These are phyloP conservation scores for Cladosporium austrohemisphaericum DNA, from an alignment of 2,329 filamentous ascomycete species.

Conservation along the genomic window DNA sequence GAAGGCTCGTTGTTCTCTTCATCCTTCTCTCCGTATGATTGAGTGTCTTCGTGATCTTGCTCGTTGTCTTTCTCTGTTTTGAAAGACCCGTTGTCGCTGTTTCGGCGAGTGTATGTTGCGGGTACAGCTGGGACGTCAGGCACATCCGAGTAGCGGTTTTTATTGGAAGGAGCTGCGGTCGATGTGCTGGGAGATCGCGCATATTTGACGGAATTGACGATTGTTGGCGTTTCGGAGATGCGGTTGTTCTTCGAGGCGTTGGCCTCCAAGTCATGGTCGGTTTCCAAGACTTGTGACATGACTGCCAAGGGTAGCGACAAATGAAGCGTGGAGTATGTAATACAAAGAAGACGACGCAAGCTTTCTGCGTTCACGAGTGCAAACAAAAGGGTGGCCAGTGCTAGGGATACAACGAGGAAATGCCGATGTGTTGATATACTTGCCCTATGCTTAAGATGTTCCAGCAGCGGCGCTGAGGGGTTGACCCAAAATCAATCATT, in stretches of 20 bases:
- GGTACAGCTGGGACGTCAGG: conserved; percentile 5
- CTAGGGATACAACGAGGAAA: too few relatives aligned
- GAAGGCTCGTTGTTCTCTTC: not conserved
- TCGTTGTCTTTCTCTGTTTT: not conserved
- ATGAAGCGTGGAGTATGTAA: too few relatives aligned
- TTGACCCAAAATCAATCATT: too few relatives aligned
- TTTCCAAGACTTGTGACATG: not conserved
- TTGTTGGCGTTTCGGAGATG: conserved; percentile 7
- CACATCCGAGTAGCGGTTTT: not conserved
- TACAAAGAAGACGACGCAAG: too few relatives aligned
- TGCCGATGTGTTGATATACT: too few relatives aligned
- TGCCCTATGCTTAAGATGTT: too few relatives aligned
- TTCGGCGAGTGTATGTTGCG: not conserved
- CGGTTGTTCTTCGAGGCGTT: not conserved
- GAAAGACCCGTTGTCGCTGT: not conserved
- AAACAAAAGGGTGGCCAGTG: too few relatives aligned
- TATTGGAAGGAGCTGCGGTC: not conserved
- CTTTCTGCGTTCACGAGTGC: too few relatives aligned
- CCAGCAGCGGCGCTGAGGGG: too few relatives aligned
- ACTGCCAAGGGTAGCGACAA: not conserved
- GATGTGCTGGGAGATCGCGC: not conserved
- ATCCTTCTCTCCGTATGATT: not conserved
- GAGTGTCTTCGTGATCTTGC: not conserved
- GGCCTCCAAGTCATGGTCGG: conserved; percentile 1
- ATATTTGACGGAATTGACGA: conserved; percentile 8